Percentiles rank a stretch among this genome's conserved stretches.
phyloP scores from a whole-genome alignment of 164 flowering plant species.

The Litsea cubeba region DNA sequence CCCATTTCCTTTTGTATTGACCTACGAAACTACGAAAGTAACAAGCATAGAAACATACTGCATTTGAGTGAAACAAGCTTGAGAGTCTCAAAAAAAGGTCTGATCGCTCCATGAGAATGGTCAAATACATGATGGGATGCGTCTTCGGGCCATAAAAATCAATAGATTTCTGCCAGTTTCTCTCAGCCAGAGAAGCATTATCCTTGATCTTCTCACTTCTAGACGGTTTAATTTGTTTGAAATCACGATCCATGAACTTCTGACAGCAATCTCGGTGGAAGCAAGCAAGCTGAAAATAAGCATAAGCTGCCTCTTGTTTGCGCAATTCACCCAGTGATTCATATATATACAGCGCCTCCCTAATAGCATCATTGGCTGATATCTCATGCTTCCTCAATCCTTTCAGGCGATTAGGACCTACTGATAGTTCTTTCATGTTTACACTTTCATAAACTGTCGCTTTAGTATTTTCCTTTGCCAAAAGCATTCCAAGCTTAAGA shows the following conservation, averaged over 20 bases:
- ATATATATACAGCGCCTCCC: constrained; percentile 79
- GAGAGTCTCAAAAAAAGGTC: constrained; percentile 54
- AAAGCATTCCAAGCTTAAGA: constrained; percentile 89
- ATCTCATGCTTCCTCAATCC: constrained; percentile 56
- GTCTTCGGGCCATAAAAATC: constrained; percentile 78
- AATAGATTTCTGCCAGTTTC: constrained; percentile 84
- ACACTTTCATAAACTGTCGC: constrained; percentile 53
- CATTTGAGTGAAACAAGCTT: constrained; percentile 39
- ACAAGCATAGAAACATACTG: constrained; percentile 36
- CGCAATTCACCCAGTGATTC: constrained; percentile 83
- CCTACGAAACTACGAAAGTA: background rate
- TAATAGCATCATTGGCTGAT: constrained; percentile 88
- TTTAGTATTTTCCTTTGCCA: constrained; percentile 63
- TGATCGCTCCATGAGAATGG: constrained; percentile 68
- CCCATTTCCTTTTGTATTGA: background rate
- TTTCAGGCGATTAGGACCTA: constrained; percentile 21
- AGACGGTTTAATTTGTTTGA: constrained; percentile 25
- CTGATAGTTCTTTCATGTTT: constrained; percentile 27
- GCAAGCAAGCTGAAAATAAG: constrained; percentile 86
- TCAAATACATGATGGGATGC: constrained; percentile 73
- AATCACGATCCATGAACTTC: constrained; percentile 48
- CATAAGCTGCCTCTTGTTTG: constrained; percentile 91
- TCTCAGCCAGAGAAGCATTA: constrained; percentile 82
- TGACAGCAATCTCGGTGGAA: constrained; percentile 80
- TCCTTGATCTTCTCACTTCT: constrained; percentile 69